Conservation (phyloP, 2,329 filamentous ascomycete species). For the Fusarium sp. region DNA sequence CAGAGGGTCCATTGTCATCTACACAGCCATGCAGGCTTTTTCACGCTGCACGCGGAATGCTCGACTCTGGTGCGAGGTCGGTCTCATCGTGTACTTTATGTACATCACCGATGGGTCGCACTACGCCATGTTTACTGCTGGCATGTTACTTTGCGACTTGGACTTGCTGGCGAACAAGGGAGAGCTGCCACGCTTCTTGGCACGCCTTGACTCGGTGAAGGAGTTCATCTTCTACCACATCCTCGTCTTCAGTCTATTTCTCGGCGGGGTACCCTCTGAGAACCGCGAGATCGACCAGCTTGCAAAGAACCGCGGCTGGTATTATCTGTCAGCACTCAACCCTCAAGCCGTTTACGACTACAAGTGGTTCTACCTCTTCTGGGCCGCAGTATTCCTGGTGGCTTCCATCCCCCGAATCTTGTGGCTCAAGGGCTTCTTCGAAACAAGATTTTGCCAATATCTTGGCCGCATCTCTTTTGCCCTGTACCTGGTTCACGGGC, state of each 20-base stretch:
- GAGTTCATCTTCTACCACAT: constrained; percentile 62
- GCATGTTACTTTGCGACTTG: constrained; percentile 71
- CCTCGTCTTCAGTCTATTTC: constrained; percentile 62
- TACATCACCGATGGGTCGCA: constrained; percentile 74
- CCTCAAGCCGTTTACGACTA: constrained; percentile 73
- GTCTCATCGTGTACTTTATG: constrained; percentile 71
- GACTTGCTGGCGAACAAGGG: constrained; percentile 63
- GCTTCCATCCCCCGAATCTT: constrained; percentile 66
- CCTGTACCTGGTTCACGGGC: constrained; percentile 73
- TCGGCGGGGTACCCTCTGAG: constrained; percentile 70
- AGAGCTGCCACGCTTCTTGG: constrained; percentile 62
- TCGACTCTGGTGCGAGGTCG: constrained; percentile 63
- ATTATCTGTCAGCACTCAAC: constrained; percentile 68
- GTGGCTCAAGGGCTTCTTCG: constrained; percentile 69
- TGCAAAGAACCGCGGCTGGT: constrained; percentile 67
- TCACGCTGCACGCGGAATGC: constrained; percentile 64
- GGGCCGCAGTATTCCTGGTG: constrained; percentile 67
- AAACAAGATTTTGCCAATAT: constrained; percentile 67
- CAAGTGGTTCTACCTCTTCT: constrained; percentile 76
- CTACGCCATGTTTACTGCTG: constrained; percentile 68
- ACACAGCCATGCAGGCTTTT: constrained; percentile 66
- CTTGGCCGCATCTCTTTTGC: constrained; percentile 71
- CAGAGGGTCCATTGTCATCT: constrained; percentile 72
- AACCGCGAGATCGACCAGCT: constrained; percentile 60
- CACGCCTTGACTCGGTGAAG: constrained; percentile 59